Conservation (phyloP, 225 moss, liverwort and hornwort species). For the Anthoceros angustus region DNA sequence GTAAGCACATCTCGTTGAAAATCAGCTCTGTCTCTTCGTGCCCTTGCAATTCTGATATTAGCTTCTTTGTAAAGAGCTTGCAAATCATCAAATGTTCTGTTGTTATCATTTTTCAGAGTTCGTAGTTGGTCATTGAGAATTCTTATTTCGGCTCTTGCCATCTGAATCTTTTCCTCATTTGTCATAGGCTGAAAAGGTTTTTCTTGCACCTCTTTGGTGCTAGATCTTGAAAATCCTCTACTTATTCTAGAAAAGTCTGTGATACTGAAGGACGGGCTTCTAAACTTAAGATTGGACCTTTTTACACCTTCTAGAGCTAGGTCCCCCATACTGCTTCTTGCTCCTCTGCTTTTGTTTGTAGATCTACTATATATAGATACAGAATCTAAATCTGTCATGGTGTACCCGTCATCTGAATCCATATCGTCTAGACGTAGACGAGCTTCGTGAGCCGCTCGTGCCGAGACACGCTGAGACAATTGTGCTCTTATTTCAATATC, state of each 20-base stretch:
- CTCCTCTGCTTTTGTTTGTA: neutral
- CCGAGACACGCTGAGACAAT: neutral
- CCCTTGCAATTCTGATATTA: neutral
- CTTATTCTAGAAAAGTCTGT: neutral
- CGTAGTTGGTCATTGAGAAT: neutral
- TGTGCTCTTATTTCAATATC: neutral
- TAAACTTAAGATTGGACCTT: neutral
- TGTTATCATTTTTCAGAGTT: neutral
- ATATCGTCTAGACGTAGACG: neutral
- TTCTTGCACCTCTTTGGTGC: neutral
- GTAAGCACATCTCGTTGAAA: neutral
- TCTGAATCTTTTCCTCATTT: neutral
- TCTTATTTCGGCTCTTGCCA: neutral
- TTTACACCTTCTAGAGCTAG: neutral
- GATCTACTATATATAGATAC: neutral
- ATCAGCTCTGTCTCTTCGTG: neutral
- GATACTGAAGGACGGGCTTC: neutral
- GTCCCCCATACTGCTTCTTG: neutral
- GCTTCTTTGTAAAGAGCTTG: neutral
- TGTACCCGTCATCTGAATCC: neutral
- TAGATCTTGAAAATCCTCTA: neutral
- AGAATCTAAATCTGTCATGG: neutral
- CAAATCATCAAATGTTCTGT: neutral
- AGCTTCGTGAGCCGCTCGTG: neutral
- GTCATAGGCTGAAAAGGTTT: neutral